Base-by-base conservation (phyloP, 305 asterid species). In the Solanum aculeatissimum region DNA sequence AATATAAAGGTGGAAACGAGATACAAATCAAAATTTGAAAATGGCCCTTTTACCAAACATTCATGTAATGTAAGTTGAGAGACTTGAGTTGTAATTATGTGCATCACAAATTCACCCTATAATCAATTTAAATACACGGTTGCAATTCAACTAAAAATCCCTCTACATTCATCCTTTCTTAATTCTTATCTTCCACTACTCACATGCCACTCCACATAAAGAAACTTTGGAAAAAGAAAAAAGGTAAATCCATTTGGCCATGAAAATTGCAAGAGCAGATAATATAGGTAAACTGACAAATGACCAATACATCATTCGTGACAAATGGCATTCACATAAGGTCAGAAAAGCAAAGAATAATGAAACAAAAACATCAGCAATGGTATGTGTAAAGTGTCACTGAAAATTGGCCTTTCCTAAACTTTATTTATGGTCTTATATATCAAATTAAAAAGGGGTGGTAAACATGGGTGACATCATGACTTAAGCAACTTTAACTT, bases 401-500 rank as follows among this genome's bases (percentile, higher is more conserved):
- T 83, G 80, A 70, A 86, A 77, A 49, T 49, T 80, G 82, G 71
- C 60, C 15, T 40, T 38, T 16, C 69, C 85, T 85, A n/a, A 51
- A 21, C 47, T 80, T 84, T 77, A 57, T 82, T 84, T 21, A 40
- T 35, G 8, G 13, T 27, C 2, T 9, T 9, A 81, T 57, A 42
- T 71, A 21, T 71, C 57, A 43, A 58, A 15, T 81, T 58, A 11
- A 32, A 57, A 42, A 57, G 25, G 57, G 38, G 66, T 21, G 55
- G 72, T 85, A 82, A 86, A 82, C 51, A 42, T 82, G 38, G 43
- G 72, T 88, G 89, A 88, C 90, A 88, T 89, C 91, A 87, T 71
- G 87, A 77, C 77, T 85, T 83, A 80, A 85, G 75, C 87, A 88
- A 88, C 6, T 43, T 13, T 63, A 27, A 63, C 40, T 63, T 63